Percentiles rank a stretch among this genome's conserved stretches.
These are phyloP conservation scores for Porcisia hertigi DNA, from an alignment of 208 protist genomes.

Conservation along the genomic window DNA sequence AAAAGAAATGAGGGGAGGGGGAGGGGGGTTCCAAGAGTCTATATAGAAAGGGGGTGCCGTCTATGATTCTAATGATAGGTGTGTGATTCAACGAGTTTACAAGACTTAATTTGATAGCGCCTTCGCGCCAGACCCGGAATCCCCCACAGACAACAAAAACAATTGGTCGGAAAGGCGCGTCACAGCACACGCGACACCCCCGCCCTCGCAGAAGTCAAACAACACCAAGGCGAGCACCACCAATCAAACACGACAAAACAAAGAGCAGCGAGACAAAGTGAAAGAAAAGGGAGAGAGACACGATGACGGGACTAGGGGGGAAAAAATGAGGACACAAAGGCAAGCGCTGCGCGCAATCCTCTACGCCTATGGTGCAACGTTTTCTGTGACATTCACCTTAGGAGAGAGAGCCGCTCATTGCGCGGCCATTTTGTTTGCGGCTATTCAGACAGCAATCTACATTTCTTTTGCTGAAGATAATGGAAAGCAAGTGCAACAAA, in stretches of 20 bases:
- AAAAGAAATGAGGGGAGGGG: background rate
- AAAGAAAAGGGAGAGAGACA: too few species aligned
- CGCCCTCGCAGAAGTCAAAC: background rate
- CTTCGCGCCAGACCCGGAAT: too few species aligned
- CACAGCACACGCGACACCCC: background rate
- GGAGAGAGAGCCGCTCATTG: background rate
- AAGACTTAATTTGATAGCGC: background rate
- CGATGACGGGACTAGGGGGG: too few species aligned
- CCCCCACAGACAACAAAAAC: background rate
- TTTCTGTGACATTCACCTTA: background rate
- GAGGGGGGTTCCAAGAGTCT: background rate
- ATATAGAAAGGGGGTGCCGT: background rate
- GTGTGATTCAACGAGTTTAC: background rate
- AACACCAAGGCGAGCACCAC: too few species aligned
- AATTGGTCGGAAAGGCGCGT: background rate
- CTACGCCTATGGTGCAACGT: background rate
- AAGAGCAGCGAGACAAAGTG: too few species aligned
- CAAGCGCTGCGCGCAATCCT: background rate
- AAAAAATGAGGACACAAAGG: background rate
- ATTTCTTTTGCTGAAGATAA: background rate
- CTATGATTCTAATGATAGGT: background rate
- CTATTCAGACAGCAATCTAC: background rate
- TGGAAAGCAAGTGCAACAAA: background rate
- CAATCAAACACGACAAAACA: too few species aligned
- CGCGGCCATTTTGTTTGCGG: background rate